phyloP scores from a whole-genome alignment of 148 eudicot genomes.

The Vaccinium corymbosum region DNA sequence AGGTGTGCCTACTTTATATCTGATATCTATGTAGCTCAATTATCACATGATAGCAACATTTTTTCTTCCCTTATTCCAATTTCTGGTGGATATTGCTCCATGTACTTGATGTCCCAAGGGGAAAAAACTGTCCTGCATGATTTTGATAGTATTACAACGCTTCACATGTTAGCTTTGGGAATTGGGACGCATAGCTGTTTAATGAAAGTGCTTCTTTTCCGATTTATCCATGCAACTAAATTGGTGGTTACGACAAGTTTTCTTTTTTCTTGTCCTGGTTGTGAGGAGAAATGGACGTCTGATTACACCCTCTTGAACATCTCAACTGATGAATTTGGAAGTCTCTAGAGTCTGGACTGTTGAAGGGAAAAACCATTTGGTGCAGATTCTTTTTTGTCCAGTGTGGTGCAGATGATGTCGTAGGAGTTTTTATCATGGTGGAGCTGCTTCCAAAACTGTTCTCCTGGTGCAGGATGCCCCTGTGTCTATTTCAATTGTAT shows the following conservation, averaged over 20 bases:
- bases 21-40: background rate
- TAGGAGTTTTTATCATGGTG: background rate
- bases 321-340: background rate
- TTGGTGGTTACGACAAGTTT: background rate
- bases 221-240: background rate
- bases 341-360: background rate
- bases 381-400: background rate
- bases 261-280: slow-evolving; percentile 7
- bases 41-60: background rate
- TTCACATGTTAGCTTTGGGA: background rate
- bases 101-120: background rate
- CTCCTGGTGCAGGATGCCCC: background rate
- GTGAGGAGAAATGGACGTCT: background rate
- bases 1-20: slow-evolving; percentile 38
- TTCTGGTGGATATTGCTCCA: background rate
- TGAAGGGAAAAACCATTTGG: background rate
- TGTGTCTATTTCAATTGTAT: background rate
- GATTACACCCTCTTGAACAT: background rate
- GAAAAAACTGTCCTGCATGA: background rate
- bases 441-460: background rate
- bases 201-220: background rate
- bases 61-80: background rate
- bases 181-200: background rate
- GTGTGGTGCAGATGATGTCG: background rate
- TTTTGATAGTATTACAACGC: background rate